phyloP scores from a whole-genome alignment of 192 early-diverging fungal genomes.

The Powellomyces hirtus region DNA sequence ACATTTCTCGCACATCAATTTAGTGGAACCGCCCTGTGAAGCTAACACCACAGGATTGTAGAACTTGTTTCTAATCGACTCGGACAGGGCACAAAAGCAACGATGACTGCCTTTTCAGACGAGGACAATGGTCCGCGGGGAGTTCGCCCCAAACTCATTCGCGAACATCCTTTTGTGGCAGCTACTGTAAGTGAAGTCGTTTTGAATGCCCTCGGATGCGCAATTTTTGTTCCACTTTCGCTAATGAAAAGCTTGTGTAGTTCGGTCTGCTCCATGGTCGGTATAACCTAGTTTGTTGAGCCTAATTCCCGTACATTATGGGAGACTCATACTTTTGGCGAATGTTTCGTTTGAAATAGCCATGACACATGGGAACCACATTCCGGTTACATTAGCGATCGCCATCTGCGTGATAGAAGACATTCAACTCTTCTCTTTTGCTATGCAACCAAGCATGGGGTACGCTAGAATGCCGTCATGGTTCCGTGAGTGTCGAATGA shows the following conservation, averaged over 20 bases:
- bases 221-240: neutral
- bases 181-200: neutral
- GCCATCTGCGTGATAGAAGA: slow-evolving; percentile 11
- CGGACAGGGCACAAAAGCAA: too few relatives aligned
- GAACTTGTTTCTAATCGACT: too few relatives aligned
- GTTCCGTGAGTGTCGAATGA: neutral
- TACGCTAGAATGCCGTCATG: slow-evolving; percentile 11
- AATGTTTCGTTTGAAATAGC: neutral
- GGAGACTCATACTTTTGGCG: neutral
- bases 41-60: too few relatives aligned
- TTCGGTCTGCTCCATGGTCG: neutral
- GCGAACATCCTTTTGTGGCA: slow-evolving; percentile 2
- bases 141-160: neutral
- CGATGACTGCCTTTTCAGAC: too few relatives aligned
- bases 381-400: neutral
- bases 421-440: slow-evolving; percentile 24
- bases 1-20: too few relatives aligned
- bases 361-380: slow-evolving; percentile 26
- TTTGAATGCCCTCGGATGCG: neutral
- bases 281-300: neutral
- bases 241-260: neutral
- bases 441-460: neutral
- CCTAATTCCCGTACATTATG: too few relatives aligned
- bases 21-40: too few relatives aligned
- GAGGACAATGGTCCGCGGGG: too few relatives aligned